A percentile compares a stretch with the other conserved stretches of the same genome.
These are phyloP conservation scores for Nemania bipapillata DNA, from an alignment of 2,329 filamentous ascomycete species.

Conservation along the genomic window DNA sequence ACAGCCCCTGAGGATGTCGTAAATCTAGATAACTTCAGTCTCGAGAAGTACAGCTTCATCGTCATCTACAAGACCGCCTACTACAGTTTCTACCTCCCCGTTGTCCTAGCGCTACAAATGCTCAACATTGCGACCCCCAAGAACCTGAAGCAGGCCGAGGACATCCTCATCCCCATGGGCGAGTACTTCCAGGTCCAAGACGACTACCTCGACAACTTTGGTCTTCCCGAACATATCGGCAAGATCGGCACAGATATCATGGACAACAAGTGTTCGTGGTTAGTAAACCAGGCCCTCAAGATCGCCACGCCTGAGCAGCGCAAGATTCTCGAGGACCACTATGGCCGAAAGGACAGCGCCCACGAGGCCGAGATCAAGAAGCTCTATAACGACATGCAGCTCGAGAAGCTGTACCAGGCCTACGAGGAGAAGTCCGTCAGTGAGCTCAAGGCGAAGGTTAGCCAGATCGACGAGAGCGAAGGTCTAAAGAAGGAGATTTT, in stretches of 20 bases:
- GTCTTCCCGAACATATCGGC: slow-evolving; percentile 89
- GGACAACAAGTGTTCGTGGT: slow-evolving; percentile 99
- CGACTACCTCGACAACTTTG: slow-evolving; percentile 98
- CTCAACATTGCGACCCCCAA: slow-evolving; percentile 83
- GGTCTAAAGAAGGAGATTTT: slow-evolving; percentile 93
- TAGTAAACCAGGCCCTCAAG: slow-evolving; percentile 92
- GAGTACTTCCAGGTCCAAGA: slow-evolving; percentile 99
- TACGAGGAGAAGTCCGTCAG: slow-evolving; percentile 88
- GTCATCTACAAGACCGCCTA: slow-evolving; percentile 99
- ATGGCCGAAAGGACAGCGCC: slow-evolving; percentile 86
- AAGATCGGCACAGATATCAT: slow-evolving; percentile 99
- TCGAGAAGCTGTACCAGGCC: slow-evolving; percentile 83
- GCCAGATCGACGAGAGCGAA: slow-evolving; percentile 81
- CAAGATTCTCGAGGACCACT: slow-evolving; percentile 87
- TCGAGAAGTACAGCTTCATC: slow-evolving; percentile 97
- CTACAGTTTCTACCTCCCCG: slow-evolving; percentile 98
- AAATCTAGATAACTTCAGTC: slow-evolving; percentile 92
- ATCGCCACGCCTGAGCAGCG: slow-evolving; percentile 85
- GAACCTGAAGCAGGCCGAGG: slow-evolving; percentile 88
- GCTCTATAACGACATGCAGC: slow-evolving; percentile 84
- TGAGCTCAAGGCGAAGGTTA: slow-evolving; percentile 81
- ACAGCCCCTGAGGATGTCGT: slow-evolving; percentile 95
- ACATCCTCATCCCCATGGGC: slow-evolving; percentile 94
- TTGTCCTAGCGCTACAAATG: slow-evolving; percentile 88
- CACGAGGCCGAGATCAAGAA: slow-evolving; percentile 89